Percentiles rank a stretch among this genome's conserved stretches.
Conservation (phyloP, 805 yeast species). For the Monosporozyma servazzii region DNA sequence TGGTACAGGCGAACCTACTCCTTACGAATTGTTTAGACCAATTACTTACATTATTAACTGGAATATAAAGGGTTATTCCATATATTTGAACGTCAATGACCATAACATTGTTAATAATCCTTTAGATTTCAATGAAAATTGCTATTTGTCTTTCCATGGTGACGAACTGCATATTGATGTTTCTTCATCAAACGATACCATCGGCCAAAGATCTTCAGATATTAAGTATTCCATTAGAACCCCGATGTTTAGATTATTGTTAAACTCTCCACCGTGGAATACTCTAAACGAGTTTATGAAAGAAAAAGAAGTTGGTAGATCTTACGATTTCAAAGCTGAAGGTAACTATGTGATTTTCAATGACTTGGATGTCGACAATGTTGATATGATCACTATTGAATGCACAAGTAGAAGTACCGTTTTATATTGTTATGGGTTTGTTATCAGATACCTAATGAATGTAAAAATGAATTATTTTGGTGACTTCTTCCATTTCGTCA, state of each 20-base stretch:
- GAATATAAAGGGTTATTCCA: conserved; percentile 46
- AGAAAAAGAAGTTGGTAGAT: conserved; percentile 55
- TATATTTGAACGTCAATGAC: conserved; percentile 76
- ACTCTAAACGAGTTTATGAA: conserved; percentile 66
- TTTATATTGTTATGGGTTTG: conserved; percentile 68
- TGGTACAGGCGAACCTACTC: conserved; percentile 56
- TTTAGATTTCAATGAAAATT: conserved; percentile 70
- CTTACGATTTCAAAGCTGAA: conserved; percentile 46
- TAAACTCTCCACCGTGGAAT: conserved; percentile 89
- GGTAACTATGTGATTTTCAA: conserved; percentile 61
- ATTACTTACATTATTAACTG: conserved; percentile 53
- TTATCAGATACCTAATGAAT: conserved; percentile 63
- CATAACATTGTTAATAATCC: conserved; percentile 85
- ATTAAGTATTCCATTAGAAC: conserved; percentile 46
- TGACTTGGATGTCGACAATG: conserved; percentile 52
- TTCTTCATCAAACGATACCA: conserved; percentile 49
- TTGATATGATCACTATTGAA: conserved; percentile 59
- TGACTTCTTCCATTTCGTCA: conserved; percentile 68
- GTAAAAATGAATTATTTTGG: conserved; percentile 88
- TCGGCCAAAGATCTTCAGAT: conserved; percentile 42
- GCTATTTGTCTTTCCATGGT: conserved; percentile 67
- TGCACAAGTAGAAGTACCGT: conserved; percentile 60
- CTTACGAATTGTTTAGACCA: conserved; percentile 73
- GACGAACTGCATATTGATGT: conserved; percentile 38
- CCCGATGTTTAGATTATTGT: conserved; percentile 47